Evolutionary conservation across 208 protist species (phyloP).

Genomic region (Blechomonas ayalai): DNA sequence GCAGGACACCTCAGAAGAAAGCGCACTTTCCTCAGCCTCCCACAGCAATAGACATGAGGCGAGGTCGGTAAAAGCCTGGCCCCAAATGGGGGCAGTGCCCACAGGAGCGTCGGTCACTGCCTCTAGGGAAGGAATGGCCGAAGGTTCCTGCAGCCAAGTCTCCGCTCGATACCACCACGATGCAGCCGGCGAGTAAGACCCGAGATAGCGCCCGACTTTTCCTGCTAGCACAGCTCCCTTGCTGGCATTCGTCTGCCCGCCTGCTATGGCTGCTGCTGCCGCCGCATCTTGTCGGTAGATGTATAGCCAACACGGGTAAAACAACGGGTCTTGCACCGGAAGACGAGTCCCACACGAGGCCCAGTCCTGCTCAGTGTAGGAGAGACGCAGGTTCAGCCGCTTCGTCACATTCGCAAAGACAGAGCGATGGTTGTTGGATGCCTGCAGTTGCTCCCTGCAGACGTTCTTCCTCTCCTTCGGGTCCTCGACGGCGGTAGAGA

Average conservation of each 20-base stretch:
- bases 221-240: neutral
- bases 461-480: slow-evolving; percentile 3
- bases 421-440: slow-evolving; percentile 24
- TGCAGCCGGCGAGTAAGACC: neutral
- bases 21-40: too few relatives aligned
- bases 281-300: slow-evolving; percentile 11
- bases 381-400: slow-evolving; percentile 10
- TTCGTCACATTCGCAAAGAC: slow-evolving; percentile 9
- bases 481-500: slow-evolving; percentile 5
- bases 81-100: neutral
- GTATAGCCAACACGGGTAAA: slow-evolving; percentile 44
- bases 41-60: slow-evolving; percentile 7
- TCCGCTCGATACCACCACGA: neutral
- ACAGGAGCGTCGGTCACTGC: too few relatives aligned
- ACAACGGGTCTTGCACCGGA: slow-evolving; percentile 20
- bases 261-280: neutral
- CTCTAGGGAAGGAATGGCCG: too few relatives aligned
- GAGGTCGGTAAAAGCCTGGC: neutral
- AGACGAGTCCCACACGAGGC: slow-evolving; percentile 40
- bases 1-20: neutral
- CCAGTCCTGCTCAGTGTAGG: slow-evolving; percentile 46
- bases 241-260: neutral
- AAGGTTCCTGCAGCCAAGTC: too few relatives aligned
- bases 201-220: neutral
- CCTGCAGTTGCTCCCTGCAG: slow-evolving; percentile 4